phyloP scores from a whole-genome alignment of 1,284 basidiomycete genomes.

The Tilletia indica region DNA sequence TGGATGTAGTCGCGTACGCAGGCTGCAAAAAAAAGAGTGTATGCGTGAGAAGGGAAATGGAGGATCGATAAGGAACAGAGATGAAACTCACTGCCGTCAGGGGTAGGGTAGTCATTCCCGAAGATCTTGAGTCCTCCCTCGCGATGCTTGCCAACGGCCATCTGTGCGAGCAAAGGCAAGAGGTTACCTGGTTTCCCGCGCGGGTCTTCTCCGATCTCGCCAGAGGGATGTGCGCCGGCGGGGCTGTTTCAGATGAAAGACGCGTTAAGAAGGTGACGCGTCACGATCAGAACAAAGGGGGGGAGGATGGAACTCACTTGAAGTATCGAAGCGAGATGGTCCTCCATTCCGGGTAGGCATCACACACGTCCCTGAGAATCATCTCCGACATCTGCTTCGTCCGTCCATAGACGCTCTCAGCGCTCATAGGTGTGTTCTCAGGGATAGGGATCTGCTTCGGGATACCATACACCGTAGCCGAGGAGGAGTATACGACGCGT shows the following conservation, averaged over 20 bases:
- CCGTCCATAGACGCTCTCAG: slow-evolving; percentile 90
- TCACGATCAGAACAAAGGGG: background rate
- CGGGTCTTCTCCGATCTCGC: slow-evolving; percentile 93
- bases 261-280: slow-evolving; percentile 4
- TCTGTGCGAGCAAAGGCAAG: slow-evolving; percentile 87
- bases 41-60: background rate
- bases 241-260: slow-evolving; percentile 63
- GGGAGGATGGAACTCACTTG: slow-evolving; percentile 67
- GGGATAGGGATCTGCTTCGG: slow-evolving; percentile 90
- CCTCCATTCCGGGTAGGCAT: slow-evolving; percentile 74
- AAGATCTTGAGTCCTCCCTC: slow-evolving; percentile 83
- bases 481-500: slow-evolving; percentile 92
- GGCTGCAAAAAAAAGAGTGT: slow-evolving; percentile 7
- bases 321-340: slow-evolving; percentile 89
- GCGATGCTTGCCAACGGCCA: slow-evolving; percentile 86
- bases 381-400: slow-evolving; percentile 94
- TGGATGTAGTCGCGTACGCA: slow-evolving; percentile 87
- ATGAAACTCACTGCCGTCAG: slow-evolving; percentile 69
- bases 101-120: slow-evolving; percentile 95
- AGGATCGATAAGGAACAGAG: background rate
- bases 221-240: slow-evolving; percentile 93
- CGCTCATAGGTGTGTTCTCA: slow-evolving; percentile 81
- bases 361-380: slow-evolving; percentile 84
- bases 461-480: slow-evolving; percentile 97
- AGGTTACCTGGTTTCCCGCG: slow-evolving; percentile 91